Conservation (phyloP, 345 rosid genomes). For the Eucalyptus tenuipes region DNA sequence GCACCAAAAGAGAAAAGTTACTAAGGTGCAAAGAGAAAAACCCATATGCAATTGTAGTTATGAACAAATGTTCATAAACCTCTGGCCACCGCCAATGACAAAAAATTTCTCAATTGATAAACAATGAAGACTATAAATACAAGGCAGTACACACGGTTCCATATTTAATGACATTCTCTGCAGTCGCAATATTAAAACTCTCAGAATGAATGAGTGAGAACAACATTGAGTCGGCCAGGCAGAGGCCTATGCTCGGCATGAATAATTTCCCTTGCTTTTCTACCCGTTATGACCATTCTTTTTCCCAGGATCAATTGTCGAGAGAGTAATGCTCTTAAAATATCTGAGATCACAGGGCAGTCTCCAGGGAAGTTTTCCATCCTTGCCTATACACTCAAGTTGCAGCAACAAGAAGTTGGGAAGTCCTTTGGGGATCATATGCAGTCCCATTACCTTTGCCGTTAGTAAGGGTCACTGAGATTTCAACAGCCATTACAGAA, state of each 20-base stretch:
- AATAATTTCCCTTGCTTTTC: slow-evolving; percentile 88
- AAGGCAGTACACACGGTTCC: slow-evolving; percentile 71
- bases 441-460: slow-evolving; percentile 28
- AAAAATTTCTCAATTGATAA: slow-evolving; percentile 80
- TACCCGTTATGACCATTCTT: slow-evolving; percentile 77
- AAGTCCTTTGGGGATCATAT: slow-evolving; percentile 41
- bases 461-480: slow-evolving; percentile 24
- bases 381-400: slow-evolving; percentile 84
- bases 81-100: slow-evolving; percentile 76
- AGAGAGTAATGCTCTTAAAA: slow-evolving; percentile 52
- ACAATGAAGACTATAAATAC: slow-evolving; percentile 61
- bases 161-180: slow-evolving; percentile 78
- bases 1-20: neutral
- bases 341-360: slow-evolving; percentile 70
- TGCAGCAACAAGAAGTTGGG: slow-evolving; percentile 83
- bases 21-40: neutral
- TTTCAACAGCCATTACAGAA: slow-evolving; percentile 27
- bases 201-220: slow-evolving; percentile 85
- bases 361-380: slow-evolving; percentile 74
- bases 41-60: slow-evolving; percentile 29
- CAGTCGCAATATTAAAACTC: slow-evolving; percentile 72
- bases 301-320: slow-evolving; percentile 51
- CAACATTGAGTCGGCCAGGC: slow-evolving; percentile 80
- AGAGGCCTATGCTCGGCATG: slow-evolving; percentile 47
- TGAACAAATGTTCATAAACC: slow-evolving; percentile 33